A percentile compares a stretch with the other conserved stretches of the same genome.
Conservation (phyloP, 129 eudicot species). For the Saussurea involucrata region DNA sequence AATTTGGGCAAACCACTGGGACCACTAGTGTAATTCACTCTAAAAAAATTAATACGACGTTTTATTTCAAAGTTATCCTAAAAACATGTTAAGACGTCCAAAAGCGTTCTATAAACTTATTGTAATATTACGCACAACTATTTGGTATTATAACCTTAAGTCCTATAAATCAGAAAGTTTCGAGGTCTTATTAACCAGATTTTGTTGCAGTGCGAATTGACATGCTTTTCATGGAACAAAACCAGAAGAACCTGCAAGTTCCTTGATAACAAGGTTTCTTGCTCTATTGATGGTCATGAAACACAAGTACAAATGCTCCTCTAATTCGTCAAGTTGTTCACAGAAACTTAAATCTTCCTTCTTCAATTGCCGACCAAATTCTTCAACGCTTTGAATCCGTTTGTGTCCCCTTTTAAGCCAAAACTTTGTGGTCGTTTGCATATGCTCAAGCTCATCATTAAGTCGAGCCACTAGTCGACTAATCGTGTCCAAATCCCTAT, state of each 20-base stretch:
- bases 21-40: too few relatives aligned
- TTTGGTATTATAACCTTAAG: not conserved
- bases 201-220: not conserved
- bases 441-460: conserved; percentile 65
- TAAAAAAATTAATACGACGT: too few relatives aligned
- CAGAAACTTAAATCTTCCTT: conserved; percentile 52
- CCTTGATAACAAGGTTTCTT: conserved; percentile 65
- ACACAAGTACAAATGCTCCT: conserved; percentile 79
- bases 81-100: not conserved
- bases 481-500: conserved; percentile 75
- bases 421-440: conserved; percentile 40
- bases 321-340: conserved; percentile 79
- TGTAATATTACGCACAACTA: not conserved
- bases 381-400: conserved; percentile 49
- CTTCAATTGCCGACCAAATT: conserved; percentile 60
- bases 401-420: conserved; percentile 60
- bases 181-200: not conserved
- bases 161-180: not conserved
- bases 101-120: not conserved
- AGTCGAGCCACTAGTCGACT: conserved; percentile 72
- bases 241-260: conserved; percentile 33
- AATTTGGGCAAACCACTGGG: too few relatives aligned
- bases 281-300: conserved; percentile 87
- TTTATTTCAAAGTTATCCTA: too few relatives aligned
- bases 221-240: not conserved